Conservation (phyloP, 2,329 filamentous ascomycete genomes). For the Coniella vitis region DNA sequence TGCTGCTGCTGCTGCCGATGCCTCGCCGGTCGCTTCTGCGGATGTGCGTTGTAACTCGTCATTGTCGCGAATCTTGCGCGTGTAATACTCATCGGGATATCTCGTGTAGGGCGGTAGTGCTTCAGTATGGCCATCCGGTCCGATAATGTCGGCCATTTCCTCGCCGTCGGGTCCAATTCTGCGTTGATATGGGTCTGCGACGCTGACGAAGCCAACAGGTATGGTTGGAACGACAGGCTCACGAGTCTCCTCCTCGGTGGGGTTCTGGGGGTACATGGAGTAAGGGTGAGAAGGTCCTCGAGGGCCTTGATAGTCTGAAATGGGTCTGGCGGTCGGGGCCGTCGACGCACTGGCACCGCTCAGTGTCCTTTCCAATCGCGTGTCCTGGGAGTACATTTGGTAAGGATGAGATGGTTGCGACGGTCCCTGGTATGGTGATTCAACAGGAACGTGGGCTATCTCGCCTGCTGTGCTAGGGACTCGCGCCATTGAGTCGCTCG, state of each 20-base stretch:
- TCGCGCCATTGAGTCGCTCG: constrained; percentile 19
- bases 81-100: constrained; percentile 70
- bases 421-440: constrained; percentile 63
- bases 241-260: constrained; percentile 48
- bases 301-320: constrained; percentile 48
- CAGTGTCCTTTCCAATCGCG: constrained; percentile 66
- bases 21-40: constrained; percentile 7
- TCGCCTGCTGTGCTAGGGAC: constrained; percentile 30
- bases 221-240: constrained; percentile 33
- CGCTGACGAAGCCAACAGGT: constrained; percentile 68
- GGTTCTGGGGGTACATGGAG: constrained; percentile 77
- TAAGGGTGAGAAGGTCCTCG: constrained; percentile 78
- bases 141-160: constrained; percentile 80
- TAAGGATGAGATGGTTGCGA: constrained; percentile 78
- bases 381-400: constrained; percentile 72
- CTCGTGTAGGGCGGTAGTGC: constrained; percentile 86
- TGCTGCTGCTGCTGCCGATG: constrained; percentile 2
- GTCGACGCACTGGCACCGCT: constrained; percentile 52
- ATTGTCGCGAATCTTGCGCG: constrained; percentile 42
- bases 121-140: constrained; percentile 81
- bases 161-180: constrained; percentile 74
- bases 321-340: constrained; percentile 22
- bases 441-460: constrained; percentile 33
- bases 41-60: constrained; percentile 11
- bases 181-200: constrained; percentile 60